Base-by-base conservation (phyloP, 257 asterid genomes). In the Przewalskia tangutica region DNA sequence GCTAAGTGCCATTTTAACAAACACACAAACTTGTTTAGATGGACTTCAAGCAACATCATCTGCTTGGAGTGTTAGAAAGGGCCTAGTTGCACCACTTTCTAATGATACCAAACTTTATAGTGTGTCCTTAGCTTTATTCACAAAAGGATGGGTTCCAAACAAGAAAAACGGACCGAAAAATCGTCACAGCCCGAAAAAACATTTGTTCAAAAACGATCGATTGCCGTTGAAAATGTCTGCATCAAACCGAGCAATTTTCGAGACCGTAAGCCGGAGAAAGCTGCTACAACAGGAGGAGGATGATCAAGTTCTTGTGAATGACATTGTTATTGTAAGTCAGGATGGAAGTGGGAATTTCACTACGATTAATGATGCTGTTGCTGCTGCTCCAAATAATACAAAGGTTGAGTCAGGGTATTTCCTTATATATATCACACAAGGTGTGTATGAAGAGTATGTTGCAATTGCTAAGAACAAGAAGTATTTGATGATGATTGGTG, bases 401-500 rank as follows among this genome's bases (percentile, higher is more conserved):
- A 80, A 88, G 13, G 89, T 85, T 1, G 55, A 64, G 1, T 73
- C 18, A 5, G 98, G 98, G 0, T 93, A 91, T 50, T 95, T 82
- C 58, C 80, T 95, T 44, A 90, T 95, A 42, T 91, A 87, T 63
- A 51, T 93, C 5, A 89, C 84, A 2, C 89, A 86, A 1, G 98
- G 98, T 11, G 86, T 88, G n/a, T 93, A 95, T 7, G 90, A 90
- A 79, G 98, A 95, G 55, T 95, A 95, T 60, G 87, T 95, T 0
- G 65, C 89, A 36, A 83, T 95, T 71, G 86, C 88, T 0, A 90
- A 85, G 85, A 89, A 89, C 87, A 89, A 93, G 85, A 91, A 56
- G 64, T 88, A 91, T 62, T 5, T 95, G 79, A 86, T 95, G 95
- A 88, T 93, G 96, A 71, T 93, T 40, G 98, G 98, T 0, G 98